Evolutionary conservation across 257 asterid species (phyloP).

Genomic region (Rehmannia glutinosa): DNA sequence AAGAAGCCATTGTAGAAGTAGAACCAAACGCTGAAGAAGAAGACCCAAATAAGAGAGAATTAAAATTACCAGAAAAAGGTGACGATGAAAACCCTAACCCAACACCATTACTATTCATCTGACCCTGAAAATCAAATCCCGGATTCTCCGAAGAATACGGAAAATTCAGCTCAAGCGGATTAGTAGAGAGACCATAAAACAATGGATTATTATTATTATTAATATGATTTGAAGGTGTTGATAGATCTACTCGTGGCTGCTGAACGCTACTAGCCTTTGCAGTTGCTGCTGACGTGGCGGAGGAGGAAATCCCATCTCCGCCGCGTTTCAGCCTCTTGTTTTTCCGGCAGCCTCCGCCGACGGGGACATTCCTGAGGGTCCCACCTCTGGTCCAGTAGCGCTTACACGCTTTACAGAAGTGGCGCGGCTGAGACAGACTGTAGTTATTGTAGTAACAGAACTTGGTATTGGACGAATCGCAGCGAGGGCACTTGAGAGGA

Average conservation of each 20-base stretch:
- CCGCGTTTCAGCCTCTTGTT: slow-evolving; percentile 42
- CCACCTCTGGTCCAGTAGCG: slow-evolving; percentile 65
- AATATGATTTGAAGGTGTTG: slow-evolving; percentile 14
- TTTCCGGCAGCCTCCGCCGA: slow-evolving; percentile 56
- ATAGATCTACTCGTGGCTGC: slow-evolving; percentile 18
- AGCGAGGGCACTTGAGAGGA: slow-evolving; percentile 58
- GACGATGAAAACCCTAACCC: slow-evolving; percentile 46
- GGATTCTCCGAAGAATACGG: slow-evolving; percentile 22
- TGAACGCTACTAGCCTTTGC: slow-evolving; percentile 15
- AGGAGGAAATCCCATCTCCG: background rate
- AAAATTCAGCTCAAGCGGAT: slow-evolving; percentile 31
- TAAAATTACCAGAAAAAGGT: background rate
- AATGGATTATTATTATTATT: slow-evolving; percentile 17
- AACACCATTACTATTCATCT: slow-evolving; percentile 14
- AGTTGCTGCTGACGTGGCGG: background rate
- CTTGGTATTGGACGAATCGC: slow-evolving; percentile 57
- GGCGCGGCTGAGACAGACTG: slow-evolving; percentile 60
- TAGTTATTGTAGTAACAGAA: slow-evolving; percentile 65
- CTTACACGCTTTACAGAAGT: slow-evolving; percentile 60
- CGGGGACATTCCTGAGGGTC: slow-evolving; percentile 61
- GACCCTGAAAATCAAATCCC: slow-evolving; percentile 31
- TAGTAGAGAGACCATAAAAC: slow-evolving; percentile 22
- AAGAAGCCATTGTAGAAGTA: slow-evolving; percentile 32
- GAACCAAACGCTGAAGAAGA: slow-evolving; percentile 25
- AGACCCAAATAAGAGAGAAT: slow-evolving; percentile 31